Evolutionary conservation across 495 filamentous ascomycete species (phyloP), one percentile per base, ranked within the genome.

Genomic region (Aspergillus homomorphus): DNA sequence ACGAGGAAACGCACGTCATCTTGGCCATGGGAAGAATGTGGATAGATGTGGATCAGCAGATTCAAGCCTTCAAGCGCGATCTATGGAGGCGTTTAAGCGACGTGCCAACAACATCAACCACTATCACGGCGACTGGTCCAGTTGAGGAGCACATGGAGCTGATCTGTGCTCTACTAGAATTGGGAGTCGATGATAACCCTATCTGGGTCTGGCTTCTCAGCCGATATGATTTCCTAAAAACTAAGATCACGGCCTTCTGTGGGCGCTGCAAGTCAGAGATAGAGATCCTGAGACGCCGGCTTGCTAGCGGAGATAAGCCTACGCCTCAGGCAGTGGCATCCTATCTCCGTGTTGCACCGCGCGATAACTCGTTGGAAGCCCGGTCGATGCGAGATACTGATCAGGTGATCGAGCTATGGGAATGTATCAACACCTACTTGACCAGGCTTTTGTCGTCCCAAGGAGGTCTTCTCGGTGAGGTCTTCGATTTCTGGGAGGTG

Each of bases 161-260:
- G 49, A 96, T 96, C 45, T 80, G 88, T 15, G 82, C 96, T 16
- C 79, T 98, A 26, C 71, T 98, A 24, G 92, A 98, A 71, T 72
- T 98, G 18, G 94, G 94, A 21, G 92, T 96, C 12, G 88, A 94
- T 20, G 91, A 98, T 51, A 98, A 96, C 68, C 94, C 94, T 10
- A 93, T 98, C 52, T 96, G 89, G 89, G 82, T 91, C 1, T 98
- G 94, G 94, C 82, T 98, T 42, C 73, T 92, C 53, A 96, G 89
- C 64, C 85, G 90, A 6, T 92, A 89, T 63, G 90, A 96, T 49
- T 88, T 92, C 64, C 73, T 98, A 41, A 96, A 92, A 66, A 85
- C 84, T 57, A 93, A 89, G 60, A 92, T 96, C 48, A 80, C 81
- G 10, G 77, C 83, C 1, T 87, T 87, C 19, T 90, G 89, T 54